Evolutionary conservation across 441 rosid genomes (phyloP).

Genomic region (Populus tomentosa): DNA sequence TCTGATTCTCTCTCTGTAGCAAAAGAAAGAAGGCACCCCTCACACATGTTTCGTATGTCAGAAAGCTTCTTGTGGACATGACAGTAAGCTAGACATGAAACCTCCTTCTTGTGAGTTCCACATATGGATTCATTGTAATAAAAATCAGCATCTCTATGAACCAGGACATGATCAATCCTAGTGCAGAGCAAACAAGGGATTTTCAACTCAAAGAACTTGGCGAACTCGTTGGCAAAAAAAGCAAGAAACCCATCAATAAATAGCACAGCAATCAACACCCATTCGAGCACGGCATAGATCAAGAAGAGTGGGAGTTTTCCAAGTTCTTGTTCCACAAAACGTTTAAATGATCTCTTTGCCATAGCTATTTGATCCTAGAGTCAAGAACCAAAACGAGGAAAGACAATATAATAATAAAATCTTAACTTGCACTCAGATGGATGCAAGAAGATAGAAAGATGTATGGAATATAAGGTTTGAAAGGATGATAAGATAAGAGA

Average conservation of each 20-base stretch:
- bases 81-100: conserved; percentile 79
- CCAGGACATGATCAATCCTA: conserved; percentile 75
- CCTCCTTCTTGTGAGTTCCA: conserved; percentile 69
- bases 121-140: conserved; percentile 86
- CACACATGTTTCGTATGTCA: conserved; percentile 79
- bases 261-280: conserved; percentile 63
- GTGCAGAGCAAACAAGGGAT: conserved; percentile 91
- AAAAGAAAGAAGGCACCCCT: conserved; percentile 87
- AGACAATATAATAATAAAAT: no score
- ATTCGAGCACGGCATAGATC: conserved; percentile 77
- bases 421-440: background rate
- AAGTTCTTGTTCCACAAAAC: conserved; percentile 66
- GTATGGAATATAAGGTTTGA: background rate
- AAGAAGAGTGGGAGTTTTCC: conserved; percentile 58
- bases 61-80: conserved; percentile 87
- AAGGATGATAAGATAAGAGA: conserved; percentile 21
- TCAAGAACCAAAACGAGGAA: no score
- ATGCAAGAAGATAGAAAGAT: background rate
- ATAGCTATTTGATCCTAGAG: conserved; percentile 14
- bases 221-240: conserved; percentile 57
- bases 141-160: conserved; percentile 47
- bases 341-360: conserved; percentile 58
- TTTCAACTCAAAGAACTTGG: conserved; percentile 67
- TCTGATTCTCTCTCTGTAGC: conserved; percentile 76
- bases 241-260: conserved; percentile 79